Evolutionary conservation across 331 rosid species (phyloP).

Genomic region (Quercus tomentella): DNA sequence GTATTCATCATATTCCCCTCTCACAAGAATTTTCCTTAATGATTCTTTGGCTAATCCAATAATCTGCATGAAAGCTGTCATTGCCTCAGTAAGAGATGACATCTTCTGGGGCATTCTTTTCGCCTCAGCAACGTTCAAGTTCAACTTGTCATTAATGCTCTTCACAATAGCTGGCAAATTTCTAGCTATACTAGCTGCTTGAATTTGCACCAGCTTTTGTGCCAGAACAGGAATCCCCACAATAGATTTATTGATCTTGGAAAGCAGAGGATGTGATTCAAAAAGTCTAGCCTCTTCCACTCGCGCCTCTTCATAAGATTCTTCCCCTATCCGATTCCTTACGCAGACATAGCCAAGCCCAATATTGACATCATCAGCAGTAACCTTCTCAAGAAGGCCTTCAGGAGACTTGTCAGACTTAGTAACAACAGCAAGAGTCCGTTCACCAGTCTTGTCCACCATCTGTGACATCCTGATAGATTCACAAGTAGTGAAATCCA

Average conservation of each 20-base stretch:
- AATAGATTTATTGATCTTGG: constrained; percentile 38
- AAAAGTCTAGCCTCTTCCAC: constrained; percentile 24
- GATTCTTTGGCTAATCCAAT: constrained; percentile 39
- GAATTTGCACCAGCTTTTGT: constrained; percentile 46
- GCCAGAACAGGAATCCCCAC: constrained; percentile 59
- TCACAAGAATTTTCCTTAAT: constrained; percentile 35
- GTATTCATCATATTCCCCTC: constrained; percentile 51
- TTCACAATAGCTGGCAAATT: constrained; percentile 41
- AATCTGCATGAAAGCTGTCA: constrained; percentile 33
- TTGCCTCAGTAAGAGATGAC: constrained; percentile 40
- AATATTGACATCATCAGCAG: constrained; percentile 55
- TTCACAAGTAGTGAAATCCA: constrained; percentile 61
- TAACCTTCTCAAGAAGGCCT: constrained; percentile 52
- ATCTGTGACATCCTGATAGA: constrained; percentile 58
- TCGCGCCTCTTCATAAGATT: constrained; percentile 46
- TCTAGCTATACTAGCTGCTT: constrained; percentile 36
- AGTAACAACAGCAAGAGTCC: constrained; percentile 53
- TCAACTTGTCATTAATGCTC: constrained; percentile 46
- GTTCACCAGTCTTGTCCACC: constrained; percentile 47
- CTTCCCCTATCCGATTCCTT: constrained; percentile 48
- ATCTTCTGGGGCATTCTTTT: constrained; percentile 29
- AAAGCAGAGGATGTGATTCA: constrained; percentile 30
- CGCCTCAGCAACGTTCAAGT: constrained; percentile 4
- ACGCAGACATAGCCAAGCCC: constrained; percentile 65
- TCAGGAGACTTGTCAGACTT: constrained; percentile 61